These are phyloP conservation scores for Lachnellula occidentalis DNA, from an alignment of 2,329 filamentous ascomycete species.

Conservation along the genomic window DNA sequence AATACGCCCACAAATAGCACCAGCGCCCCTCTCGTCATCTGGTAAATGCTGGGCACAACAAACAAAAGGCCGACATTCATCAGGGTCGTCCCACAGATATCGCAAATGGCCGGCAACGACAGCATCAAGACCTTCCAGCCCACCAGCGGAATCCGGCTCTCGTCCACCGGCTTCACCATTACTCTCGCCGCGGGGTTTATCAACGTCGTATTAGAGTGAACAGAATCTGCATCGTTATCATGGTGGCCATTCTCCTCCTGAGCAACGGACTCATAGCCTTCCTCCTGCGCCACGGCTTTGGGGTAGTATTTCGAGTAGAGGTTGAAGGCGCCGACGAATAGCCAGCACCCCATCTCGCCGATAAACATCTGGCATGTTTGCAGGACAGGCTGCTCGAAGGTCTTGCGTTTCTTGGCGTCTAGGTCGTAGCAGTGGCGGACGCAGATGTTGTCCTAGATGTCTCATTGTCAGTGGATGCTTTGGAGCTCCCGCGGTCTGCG, in stretches of 20 bases:
- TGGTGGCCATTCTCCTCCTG: constrained; percentile 24
- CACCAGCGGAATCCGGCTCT: constrained; percentile 54
- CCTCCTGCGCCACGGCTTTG: constrained; percentile 40
- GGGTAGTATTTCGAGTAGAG: constrained; percentile 56
- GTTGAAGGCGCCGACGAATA: constrained; percentile 69
- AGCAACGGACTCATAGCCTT: constrained; percentile 61
- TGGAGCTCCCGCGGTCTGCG: too few species aligned
- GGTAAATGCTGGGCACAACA: constrained; percentile 93
- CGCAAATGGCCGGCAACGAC: constrained; percentile 82
- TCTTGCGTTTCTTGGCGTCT: constrained; percentile 58
- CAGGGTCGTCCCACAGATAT: constrained; percentile 89
- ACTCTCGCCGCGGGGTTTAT: constrained; percentile 48
- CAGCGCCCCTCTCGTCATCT: constrained; percentile 94
- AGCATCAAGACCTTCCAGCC: constrained; percentile 71
- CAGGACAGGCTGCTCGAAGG: constrained; percentile 91
- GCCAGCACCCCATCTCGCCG: constrained; percentile 93
- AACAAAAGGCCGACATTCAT: constrained; percentile 96
- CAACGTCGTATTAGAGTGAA: constrained; percentile 36
- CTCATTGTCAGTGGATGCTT: constrained; percentile 5
- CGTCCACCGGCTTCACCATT: constrained; percentile 42
- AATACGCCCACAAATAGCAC: constrained; percentile 95
- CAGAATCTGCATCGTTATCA: constrained; percentile 40
- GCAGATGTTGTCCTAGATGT: constrained; percentile 83
- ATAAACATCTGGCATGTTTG: constrained; percentile 98
- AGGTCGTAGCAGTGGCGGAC: constrained; percentile 78